These are phyloP conservation scores for Nicotiana otophora DNA, from an alignment of 257 asterid genomes.

Conservation along the genomic window DNA sequence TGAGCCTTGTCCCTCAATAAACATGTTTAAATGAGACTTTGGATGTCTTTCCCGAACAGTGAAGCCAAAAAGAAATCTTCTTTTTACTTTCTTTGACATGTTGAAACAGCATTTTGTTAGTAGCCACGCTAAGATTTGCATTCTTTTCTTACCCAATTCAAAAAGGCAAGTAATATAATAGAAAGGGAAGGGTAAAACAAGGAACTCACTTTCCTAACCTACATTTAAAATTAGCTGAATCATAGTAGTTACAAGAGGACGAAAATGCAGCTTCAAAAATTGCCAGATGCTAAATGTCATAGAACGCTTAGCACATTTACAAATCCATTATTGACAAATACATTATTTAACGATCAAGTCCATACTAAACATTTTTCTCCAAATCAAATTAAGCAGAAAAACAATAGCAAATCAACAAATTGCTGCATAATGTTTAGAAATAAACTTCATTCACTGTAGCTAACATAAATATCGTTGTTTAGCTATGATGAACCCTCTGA, in stretches of 20 bases:
- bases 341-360: background rate
- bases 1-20: background rate
- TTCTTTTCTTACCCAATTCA: background rate
- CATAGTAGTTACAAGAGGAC: background rate
- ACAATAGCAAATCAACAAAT: background rate
- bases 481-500: too few species aligned
- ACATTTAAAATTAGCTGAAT: background rate
- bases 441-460: background rate
- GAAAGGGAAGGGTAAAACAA: background rate
- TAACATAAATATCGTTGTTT: background rate
- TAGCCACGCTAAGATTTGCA: background rate
- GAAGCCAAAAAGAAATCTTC: background rate
- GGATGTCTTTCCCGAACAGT: background rate
- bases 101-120: background rate
- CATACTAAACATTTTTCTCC: background rate
- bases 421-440: background rate
- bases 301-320: background rate
- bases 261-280: background rate
- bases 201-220: background rate
- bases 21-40: background rate
- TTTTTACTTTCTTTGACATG: background rate
- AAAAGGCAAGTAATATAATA: background rate
- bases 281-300: background rate
- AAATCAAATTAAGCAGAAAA: background rate
- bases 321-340: background rate